These are phyloP conservation scores for Silene conica DNA, from an alignment of 148 eudicot genomes.

Conservation along the genomic window DNA sequence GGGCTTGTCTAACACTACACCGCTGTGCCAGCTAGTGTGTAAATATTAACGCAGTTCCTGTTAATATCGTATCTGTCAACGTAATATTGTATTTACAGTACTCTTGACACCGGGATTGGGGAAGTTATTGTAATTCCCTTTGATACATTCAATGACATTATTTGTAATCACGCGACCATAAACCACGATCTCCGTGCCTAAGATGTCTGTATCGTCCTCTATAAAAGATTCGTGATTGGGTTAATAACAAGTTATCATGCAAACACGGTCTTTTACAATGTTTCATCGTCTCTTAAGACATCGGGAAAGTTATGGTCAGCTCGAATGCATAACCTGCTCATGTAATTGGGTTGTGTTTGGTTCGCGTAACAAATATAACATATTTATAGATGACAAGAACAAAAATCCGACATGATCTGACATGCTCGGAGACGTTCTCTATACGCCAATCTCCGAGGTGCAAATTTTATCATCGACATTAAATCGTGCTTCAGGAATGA, in stretches of 20 bases:
- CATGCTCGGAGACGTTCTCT: too few species aligned
- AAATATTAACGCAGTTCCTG: not conserved
- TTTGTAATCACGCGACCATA: not conserved
- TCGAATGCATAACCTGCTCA: too few species aligned
- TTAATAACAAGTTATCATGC: not conserved
- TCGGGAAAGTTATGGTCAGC: too few species aligned
- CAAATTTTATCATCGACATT: too few species aligned
- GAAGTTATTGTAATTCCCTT: not conserved
- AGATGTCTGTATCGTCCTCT: too few species aligned
- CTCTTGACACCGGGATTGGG: not conserved
- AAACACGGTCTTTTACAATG: too few species aligned
- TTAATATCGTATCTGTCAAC: constrained; percentile 6
- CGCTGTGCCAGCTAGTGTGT: not conserved
- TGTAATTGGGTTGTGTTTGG: too few species aligned
- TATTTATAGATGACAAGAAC: too few species aligned
- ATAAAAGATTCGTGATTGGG: not conserved
- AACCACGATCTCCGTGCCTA: not conserved
- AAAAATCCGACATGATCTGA: too few species aligned
- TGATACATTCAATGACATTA: not conserved
- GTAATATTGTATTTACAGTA: constrained; percentile 15
- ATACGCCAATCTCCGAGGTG: not conserved
- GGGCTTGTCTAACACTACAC: not conserved
- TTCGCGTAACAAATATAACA: too few species aligned
- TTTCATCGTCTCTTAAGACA: too few species aligned
- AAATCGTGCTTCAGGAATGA: not conserved